phyloP scores from a whole-genome alignment of 352 stramenopile genomes.

The Phytophthora syringae region DNA sequence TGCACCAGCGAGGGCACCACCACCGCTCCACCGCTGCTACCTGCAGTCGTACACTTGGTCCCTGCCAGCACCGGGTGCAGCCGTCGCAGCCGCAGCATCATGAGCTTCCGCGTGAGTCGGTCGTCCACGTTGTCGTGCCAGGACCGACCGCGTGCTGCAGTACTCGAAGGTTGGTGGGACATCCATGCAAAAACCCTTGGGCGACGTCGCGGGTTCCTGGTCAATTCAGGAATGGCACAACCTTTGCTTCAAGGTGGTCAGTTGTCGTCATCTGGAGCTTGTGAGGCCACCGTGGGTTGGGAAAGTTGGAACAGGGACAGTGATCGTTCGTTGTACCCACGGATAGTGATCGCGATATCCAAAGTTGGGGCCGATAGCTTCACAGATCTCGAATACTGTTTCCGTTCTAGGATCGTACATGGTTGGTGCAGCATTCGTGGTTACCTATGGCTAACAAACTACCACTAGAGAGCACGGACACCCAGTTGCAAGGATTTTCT shows the following conservation, averaged over 20 bases:
- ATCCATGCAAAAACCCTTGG: slow-evolving; percentile 30
- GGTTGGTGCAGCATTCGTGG: background rate
- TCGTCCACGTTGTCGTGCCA: slow-evolving; percentile 41
- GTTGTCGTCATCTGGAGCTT: background rate
- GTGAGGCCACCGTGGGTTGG: slow-evolving; percentile 17
- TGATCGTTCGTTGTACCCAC: slow-evolving; percentile 12
- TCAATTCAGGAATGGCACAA: slow-evolving; percentile 27
- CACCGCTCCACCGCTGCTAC: slow-evolving; percentile 8
- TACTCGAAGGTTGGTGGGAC: slow-evolving; percentile 10
- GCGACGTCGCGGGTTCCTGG: slow-evolving; percentile 7
- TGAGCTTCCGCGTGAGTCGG: slow-evolving; percentile 42
- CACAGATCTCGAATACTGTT: slow-evolving; percentile 4
- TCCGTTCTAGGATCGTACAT: background rate
- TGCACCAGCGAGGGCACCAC: slow-evolving; percentile 52
- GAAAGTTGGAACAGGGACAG: slow-evolving; percentile 1
- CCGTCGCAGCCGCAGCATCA: slow-evolving; percentile 39
- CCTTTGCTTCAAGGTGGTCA: slow-evolving; percentile 8
- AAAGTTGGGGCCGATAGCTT: slow-evolving; percentile 1
- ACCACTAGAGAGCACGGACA: slow-evolving; percentile 27
- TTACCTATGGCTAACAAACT: slow-evolving; percentile 1
- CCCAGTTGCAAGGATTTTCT: slow-evolving; percentile 16
- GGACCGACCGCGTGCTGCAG: slow-evolving; percentile 11
- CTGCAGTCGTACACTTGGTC: slow-evolving; percentile 15
- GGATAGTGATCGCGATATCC: background rate
- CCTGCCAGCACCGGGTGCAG: slow-evolving; percentile 35